These are phyloP conservation scores for Cryptococcus amylolentus DNA, from an alignment of 1,284 basidiomycete species.

Conservation along the genomic window DNA sequence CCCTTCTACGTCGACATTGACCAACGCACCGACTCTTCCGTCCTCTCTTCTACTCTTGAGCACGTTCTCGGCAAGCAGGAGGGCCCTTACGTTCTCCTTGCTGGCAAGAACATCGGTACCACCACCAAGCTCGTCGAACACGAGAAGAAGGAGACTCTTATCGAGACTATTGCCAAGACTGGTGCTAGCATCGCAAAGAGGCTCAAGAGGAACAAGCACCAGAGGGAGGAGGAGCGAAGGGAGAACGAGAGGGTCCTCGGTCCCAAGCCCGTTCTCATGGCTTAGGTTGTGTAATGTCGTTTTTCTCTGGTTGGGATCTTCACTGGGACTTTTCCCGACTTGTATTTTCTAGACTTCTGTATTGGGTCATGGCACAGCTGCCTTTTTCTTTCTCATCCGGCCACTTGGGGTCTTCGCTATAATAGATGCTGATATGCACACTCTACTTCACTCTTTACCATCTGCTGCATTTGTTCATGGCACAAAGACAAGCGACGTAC, in stretches of 20 bases:
- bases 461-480: no score
- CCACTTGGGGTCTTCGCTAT: background rate
- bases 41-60: conserved; percentile 14
- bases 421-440: background rate
- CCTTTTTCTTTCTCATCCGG: background rate
- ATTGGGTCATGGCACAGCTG: background rate
- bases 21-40: conserved; percentile 17
- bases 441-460: background rate
- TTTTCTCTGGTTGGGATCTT: background rate
- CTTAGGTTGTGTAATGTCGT: background rate
- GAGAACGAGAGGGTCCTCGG: conserved; percentile 35
- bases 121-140: conserved; percentile 15
- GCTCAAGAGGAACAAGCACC: conserved; percentile 34
- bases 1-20: conserved; percentile 28
- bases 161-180: conserved; percentile 11
- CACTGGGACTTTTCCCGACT: background rate
- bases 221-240: conserved; percentile 28
- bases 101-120: conserved; percentile 13
- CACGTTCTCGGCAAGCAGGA: conserved; percentile 19
- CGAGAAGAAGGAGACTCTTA: conserved; percentile 18
- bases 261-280: conserved; percentile 21
- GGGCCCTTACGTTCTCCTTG: conserved; percentile 18
- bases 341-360: background rate
- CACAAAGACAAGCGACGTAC: no score
- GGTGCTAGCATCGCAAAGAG: conserved; percentile 23